Base-by-base conservation (phyloP, 208 protist species). In the Wallacemonas sp. region DNA sequence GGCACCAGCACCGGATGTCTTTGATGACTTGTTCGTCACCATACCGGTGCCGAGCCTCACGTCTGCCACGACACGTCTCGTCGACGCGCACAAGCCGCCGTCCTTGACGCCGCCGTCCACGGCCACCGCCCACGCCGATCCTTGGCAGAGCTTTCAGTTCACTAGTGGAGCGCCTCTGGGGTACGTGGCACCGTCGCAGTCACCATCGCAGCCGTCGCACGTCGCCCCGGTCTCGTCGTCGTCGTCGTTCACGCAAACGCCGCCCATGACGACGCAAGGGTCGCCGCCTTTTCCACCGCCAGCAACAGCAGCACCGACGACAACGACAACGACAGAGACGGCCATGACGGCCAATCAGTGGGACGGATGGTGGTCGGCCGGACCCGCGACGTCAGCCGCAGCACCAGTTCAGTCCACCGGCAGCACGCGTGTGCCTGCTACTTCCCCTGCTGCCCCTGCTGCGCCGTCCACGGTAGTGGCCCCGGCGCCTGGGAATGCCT, bases 151-250 rank as follows among this genome's bases (percentile, higher is more conserved):
- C 0, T 16, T 26, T 20, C 1, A 61, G 29, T 85, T 85, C 45
- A 79, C 74, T 16, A 81, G 75, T 33, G 79, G 79, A 18, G 75
- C 39, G 3, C 79, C 79, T 18, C 65, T 65, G 18, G 79, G 63
- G n/a, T 81, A 66, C 42, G 57, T 64, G 7, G 65, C 10, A 14
- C 36, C 36, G 10, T 41, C 57, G n/a, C 49, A 74, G 36, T 7
- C 36, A 41, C 36, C 36, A 14, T 41, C 44, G 44, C 44, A 26
- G 44, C 44, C 44, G 44, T 7, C 36, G 14, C 36, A 41, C 10
- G 36, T 41, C n/a, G n/a, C n/a, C n/a, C n/a, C n/a, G n/a, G n/a
- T n/a, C n/a, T n/a, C n/a, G n/a, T n/a, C n/a, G n/a, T n/a, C n/a
- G n/a, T n/a, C n/a, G n/a, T n/a, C n/a, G n/a, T n/a, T n/a, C n/a